Evolutionary conservation across 1,284 basidiomycete species (phyloP).

Genomic region (Ustilago loliicola): DNA sequence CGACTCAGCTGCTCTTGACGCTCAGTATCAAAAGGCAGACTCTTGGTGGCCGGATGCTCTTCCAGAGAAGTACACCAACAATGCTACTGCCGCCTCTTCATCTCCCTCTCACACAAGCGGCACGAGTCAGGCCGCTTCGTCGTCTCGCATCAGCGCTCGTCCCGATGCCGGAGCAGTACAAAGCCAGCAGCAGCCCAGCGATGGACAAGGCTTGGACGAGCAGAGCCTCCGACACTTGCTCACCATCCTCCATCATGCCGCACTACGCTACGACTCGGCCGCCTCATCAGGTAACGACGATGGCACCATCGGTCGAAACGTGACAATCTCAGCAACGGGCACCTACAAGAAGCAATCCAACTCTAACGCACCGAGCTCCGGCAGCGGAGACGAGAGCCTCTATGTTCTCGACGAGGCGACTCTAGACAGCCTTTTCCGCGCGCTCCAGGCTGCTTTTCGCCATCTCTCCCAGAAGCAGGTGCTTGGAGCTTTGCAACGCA

Average conservation of each 20-base stretch:
- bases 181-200: constrained; percentile 3
- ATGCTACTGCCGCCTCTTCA: constrained; percentile 6
- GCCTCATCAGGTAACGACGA: constrained; percentile 10
- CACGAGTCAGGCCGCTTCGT: background rate
- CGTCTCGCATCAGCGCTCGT: background rate
- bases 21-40: constrained; percentile 27
- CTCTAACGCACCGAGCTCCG: background rate
- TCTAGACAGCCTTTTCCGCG: constrained; percentile 42
- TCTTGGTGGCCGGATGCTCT: constrained; percentile 53
- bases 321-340: constrained; percentile 32
- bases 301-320: constrained; percentile 28
- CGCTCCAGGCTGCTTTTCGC: constrained; percentile 39
- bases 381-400: background rate
- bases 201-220: constrained; percentile 45
- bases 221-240: constrained; percentile 47
- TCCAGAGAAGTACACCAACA: constrained; percentile 19
- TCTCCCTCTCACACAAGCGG: constrained; percentile 1
- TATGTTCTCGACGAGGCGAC: constrained; percentile 42
- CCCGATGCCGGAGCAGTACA: background rate
- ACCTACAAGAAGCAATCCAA: constrained; percentile 40
- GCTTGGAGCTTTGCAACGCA: constrained; percentile 54
- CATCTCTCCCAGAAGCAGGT: constrained; percentile 51
- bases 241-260: constrained; percentile 48
- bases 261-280: constrained; percentile 18
- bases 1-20: constrained; percentile 32